Percentiles rank a stretch among this genome's conserved stretches.
These are phyloP conservation scores for Fusarium solani-melongenae DNA, from an alignment of 2,329 filamentous ascomycete genomes.

Conservation along the genomic window DNA sequence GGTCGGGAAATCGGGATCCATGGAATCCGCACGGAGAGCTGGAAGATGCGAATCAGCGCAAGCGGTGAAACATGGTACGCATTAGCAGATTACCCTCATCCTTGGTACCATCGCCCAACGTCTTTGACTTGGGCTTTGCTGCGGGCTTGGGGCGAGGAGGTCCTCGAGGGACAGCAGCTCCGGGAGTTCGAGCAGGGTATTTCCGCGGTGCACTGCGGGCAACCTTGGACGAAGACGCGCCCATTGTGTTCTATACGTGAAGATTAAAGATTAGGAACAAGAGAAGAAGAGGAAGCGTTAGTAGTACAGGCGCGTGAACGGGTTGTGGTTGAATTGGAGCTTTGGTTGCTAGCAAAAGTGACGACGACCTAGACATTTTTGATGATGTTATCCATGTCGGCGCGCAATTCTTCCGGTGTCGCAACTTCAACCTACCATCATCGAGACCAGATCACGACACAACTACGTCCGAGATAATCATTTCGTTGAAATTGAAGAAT, in stretches of 20 bases:
- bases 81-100: constrained; percentile 34
- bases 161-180: constrained; percentile 33
- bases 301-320: constrained; percentile 1
- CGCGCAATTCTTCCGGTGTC: constrained; percentile 39
- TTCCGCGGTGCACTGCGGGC: constrained; percentile 53
- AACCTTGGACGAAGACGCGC: constrained; percentile 60
- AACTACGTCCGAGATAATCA: too few relatives aligned
- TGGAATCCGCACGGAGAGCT: constrained; percentile 55
- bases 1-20: constrained; percentile 54
- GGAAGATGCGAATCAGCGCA: constrained; percentile 18
- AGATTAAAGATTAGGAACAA: not conserved
- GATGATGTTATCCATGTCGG: constrained; percentile 34
- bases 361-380: constrained; percentile 13
- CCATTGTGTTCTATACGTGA: constrained; percentile 46
- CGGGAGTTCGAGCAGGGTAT: constrained; percentile 55
- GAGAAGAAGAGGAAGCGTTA: not conserved
- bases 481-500: not conserved
- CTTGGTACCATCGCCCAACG: constrained; percentile 19
- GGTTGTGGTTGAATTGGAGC: not conserved
- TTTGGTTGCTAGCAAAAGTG: constrained; percentile 1
- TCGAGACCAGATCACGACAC: not conserved
- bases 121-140: constrained; percentile 10
- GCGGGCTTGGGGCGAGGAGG: constrained; percentile 29
- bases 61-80: not conserved
- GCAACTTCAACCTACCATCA: not conserved